These are phyloP conservation scores for Phytophthora nicotianae DNA, from an alignment of 352 stramenopile genomes.

Conservation along the genomic window DNA sequence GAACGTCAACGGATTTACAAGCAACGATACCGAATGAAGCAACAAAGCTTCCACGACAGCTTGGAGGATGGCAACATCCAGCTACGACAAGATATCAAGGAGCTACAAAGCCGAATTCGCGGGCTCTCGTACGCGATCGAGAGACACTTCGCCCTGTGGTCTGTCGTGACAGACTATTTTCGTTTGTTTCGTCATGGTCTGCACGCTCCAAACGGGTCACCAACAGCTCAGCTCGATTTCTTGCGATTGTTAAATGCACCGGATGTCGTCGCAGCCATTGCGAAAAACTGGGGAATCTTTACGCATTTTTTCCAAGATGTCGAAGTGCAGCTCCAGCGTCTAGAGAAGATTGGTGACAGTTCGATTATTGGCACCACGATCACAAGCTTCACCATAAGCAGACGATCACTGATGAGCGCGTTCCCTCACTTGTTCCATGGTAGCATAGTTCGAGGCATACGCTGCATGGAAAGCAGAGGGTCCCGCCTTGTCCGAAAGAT, in stretches of 20 bases:
- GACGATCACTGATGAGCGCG: background rate
- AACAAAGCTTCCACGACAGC: background rate
- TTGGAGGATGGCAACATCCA: background rate
- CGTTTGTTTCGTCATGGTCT: background rate
- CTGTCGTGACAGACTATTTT: background rate
- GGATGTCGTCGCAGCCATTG: background rate
- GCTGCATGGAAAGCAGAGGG: background rate
- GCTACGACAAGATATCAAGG: background rate
- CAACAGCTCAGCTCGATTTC: background rate
- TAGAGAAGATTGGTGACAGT: background rate
- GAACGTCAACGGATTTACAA: background rate
- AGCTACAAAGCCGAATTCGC: background rate
- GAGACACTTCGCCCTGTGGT: background rate
- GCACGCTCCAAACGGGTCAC: background rate
- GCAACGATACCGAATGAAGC: constrained; percentile 1
- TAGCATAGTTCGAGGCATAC: background rate
- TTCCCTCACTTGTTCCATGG: constrained; percentile 6
- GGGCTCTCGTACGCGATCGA: background rate
- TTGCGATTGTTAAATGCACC: background rate
- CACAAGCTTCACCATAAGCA: background rate
- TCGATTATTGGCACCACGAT: constrained; percentile 1
- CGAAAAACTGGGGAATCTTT: background rate
- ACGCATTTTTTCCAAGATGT: background rate
- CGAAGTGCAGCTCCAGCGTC: background rate
- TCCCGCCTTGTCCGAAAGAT: background rate